A percentile compares a stretch with the other conserved stretches of the same genome.
phyloP scores from a whole-genome alignment of 768 basidiomycete species.

The Naganishia onofrii region DNA sequence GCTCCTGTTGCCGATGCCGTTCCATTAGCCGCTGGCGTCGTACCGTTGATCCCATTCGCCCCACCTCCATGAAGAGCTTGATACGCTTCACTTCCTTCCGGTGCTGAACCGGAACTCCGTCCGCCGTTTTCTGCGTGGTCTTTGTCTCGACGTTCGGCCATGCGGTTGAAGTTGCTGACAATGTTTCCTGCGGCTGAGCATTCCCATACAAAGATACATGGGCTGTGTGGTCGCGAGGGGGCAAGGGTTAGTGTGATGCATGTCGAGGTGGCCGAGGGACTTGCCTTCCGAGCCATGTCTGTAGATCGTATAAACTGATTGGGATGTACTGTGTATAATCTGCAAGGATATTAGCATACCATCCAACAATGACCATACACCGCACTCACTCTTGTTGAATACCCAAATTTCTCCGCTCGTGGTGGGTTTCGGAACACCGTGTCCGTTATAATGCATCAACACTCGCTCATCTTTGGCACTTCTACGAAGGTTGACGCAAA shows the following conservation, averaged over 20 bases:
- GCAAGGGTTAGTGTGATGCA: background rate
- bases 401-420: constrained; percentile 95
- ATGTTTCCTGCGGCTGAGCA: constrained; percentile 96
- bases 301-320: constrained; percentile 87
- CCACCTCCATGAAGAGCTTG: constrained; percentile 2
- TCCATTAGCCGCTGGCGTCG: constrained; percentile 66
- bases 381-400: constrained; percentile 71
- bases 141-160: constrained; percentile 52
- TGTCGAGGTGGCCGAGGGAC: constrained; percentile 12
- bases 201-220: constrained; percentile 98
- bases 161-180: constrained; percentile 75
- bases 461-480: constrained; percentile 90
- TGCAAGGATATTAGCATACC: constrained; percentile 17
- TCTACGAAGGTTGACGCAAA: constrained; percentile 76
- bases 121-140: constrained; percentile 46
- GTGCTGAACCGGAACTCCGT: constrained; percentile 36
- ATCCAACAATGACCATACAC: background rate
- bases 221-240: constrained; percentile 56
- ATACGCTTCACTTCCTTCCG: constrained; percentile 25
- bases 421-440: constrained; percentile 95
- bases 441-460: constrained; percentile 96
- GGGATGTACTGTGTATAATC: constrained; percentile 97
- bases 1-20: constrained; percentile 49
- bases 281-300: constrained; percentile 74
- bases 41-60: constrained; percentile 15